Evolutionary conservation across 2,329 filamentous ascomycete genomes (phyloP), one percentile per base, ranked within the genome.

Genomic region (Stylonectria norvegica): DNA sequence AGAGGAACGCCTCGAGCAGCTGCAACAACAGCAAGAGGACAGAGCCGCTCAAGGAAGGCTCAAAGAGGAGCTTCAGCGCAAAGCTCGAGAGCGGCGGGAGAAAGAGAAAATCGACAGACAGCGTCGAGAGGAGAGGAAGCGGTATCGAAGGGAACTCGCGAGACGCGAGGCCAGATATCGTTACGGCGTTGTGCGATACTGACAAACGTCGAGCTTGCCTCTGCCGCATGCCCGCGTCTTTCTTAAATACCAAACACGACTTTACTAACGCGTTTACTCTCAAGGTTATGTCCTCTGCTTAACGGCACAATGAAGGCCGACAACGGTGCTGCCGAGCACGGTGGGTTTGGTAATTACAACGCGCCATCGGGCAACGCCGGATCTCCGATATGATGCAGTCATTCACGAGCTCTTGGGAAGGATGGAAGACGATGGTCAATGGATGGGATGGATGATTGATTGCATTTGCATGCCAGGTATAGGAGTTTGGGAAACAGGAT

Each of bases 231-330:
- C n/a, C n/a, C 22, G 22, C 12, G 12, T 25, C 22, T 25, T 25
- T 25, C 22, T 8, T 25, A 8, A 18, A 19, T 30, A 20, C 33
- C 33, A 22, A 22, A 19, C 25, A 23, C 16, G 20, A 14, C 34
- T 22, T 10, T 25, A 42, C 55, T 57, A 52, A 57, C 53, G 39
- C 22, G 44, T 15, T 48, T 40, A 11, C 30, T 39, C 37, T 39
- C 37, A 75, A 89, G 83, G 64, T 77, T 90, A 57, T 94, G 88
- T 63, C 88, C 88, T 34, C 73, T 93, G 63, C 82, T 94, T 47
- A 94, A 94, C 61, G 88, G 89, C 37, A 87, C 85, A 20, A 85
- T 85, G 71, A 84, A 85, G 50, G 67, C 70, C 27, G 75, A 78
- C 52, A 75, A 75, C 47, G 69, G 70, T 42, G 66, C 68, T n/a